These are phyloP conservation scores for Lagenidium giganteum DNA, from an alignment of 352 stramenopile genomes.

Conservation along the genomic window DNA sequence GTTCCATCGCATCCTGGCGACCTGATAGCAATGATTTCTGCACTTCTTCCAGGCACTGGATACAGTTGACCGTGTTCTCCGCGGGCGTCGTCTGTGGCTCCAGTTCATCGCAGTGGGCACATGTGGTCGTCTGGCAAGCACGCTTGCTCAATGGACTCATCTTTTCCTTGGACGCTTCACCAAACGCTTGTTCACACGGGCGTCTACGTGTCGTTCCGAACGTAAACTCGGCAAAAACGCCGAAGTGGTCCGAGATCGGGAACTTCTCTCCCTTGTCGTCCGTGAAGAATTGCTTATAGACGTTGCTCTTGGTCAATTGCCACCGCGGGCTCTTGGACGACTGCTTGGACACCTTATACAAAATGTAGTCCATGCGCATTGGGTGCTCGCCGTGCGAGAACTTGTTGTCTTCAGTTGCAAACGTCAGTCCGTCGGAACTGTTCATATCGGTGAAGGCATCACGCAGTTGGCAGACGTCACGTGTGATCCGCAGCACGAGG, in stretches of 20 bases:
- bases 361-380: constrained; percentile 83
- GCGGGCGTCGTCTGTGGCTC: constrained; percentile 16
- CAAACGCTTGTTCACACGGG: constrained; percentile 26
- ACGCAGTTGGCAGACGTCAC: constrained; percentile 41
- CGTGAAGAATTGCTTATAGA: constrained; percentile 78
- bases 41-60: constrained; percentile 41
- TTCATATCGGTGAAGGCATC: constrained; percentile 76
- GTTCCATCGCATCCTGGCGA: constrained; percentile 28
- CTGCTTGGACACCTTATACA: constrained; percentile 50
- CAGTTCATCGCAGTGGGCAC: constrained; percentile 37
- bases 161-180: constrained; percentile 10
- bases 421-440: constrained; percentile 55
- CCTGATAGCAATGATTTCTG: constrained; percentile 32
- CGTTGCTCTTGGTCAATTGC: constrained; percentile 51
- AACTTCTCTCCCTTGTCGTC: constrained; percentile 50
- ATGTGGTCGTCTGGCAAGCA: constrained; percentile 32
- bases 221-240: constrained; percentile 61
- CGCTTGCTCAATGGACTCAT: not conserved
- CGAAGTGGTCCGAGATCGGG: constrained; percentile 76
- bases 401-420: constrained; percentile 75
- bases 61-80: constrained; percentile 12
- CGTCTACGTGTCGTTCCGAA: constrained; percentile 31
- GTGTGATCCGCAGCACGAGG: constrained; percentile 55
- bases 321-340: constrained; percentile 16
- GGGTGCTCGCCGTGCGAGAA: constrained; percentile 75